Percentiles rank a stretch among this genome's conserved stretches.
Conservation (phyloP, 78 protist genomes). For the Dictyostelium purpureum region DNA sequence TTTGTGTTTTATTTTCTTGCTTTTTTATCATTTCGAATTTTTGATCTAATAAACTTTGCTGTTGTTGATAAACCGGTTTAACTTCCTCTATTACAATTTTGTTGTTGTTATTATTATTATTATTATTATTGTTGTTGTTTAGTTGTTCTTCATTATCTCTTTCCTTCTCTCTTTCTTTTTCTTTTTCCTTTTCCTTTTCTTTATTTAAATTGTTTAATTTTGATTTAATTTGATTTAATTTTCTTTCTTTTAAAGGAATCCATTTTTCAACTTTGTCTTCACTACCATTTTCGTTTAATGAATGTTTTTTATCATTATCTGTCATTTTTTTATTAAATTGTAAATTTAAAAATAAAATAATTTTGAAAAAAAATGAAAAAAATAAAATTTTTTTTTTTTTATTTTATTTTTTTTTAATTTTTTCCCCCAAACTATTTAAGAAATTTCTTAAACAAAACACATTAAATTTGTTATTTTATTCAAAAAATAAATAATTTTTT, state of each 20-base stretch:
- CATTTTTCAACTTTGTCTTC: conserved; percentile 33
- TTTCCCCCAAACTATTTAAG: background rate
- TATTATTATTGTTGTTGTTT: background rate
- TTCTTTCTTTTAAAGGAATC: conserved; percentile 69
- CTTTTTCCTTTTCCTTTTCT: background rate
- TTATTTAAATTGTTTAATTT: background rate
- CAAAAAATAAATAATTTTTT: too few species aligned
- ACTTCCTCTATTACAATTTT: background rate
- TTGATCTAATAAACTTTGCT: conserved; percentile 47
- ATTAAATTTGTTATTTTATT: too few species aligned
- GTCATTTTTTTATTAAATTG: background rate
- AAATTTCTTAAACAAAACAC: background rate
- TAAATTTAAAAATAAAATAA: background rate
- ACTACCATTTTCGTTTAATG: background rate
- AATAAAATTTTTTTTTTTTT: background rate
- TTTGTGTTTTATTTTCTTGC: conserved; percentile 12
- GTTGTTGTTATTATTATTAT: background rate
- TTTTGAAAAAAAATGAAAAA: background rate
- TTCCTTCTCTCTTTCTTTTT: background rate
- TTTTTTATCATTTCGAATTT: conserved; percentile 50
- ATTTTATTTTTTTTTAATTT: background rate
- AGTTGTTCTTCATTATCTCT: background rate
- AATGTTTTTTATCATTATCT: background rate
- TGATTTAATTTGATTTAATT: conserved; percentile 8
- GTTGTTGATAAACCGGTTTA: conserved; percentile 3